A percentile compares a stretch with the other conserved stretches of the same genome.
Conservation (phyloP, 805 yeast genomes). For the Metschnikowia cubensis region DNA sequence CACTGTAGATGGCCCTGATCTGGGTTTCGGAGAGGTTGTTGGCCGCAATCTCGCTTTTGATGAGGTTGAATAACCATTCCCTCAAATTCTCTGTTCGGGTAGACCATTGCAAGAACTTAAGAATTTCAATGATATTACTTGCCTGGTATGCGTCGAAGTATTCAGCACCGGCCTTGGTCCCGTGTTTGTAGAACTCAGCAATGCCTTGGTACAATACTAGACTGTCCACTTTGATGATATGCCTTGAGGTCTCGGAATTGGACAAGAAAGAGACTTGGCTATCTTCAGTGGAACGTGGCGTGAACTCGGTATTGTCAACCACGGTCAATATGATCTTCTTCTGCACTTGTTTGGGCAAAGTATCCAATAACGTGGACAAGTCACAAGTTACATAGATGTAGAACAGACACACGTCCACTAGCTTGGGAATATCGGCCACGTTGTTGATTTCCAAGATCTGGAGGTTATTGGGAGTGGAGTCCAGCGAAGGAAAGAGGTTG, state of each 20-base stretch:
- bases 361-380: constrained; percentile 13
- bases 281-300: constrained; percentile 33
- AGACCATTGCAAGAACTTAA: constrained; percentile 29
- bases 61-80: constrained; percentile 19
- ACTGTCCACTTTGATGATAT: constrained; percentile 33
- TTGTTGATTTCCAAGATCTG: constrained; percentile 23
- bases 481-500: constrained; percentile 8
- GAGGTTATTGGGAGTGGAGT: constrained; percentile 14
- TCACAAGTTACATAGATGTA: constrained; percentile 22
- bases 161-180: constrained; percentile 28
- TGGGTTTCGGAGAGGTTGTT: constrained; percentile 15
- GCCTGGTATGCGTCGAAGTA: constrained; percentile 27
- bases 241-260: constrained; percentile 15
- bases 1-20: constrained; percentile 17
- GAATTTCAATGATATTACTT: constrained; percentile 35
- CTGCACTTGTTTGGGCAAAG: constrained; percentile 14
- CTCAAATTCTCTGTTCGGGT: constrained; percentile 23
- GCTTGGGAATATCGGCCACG: constrained; percentile 10
- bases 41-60: constrained; percentile 13
- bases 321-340: constrained; percentile 30
- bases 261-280: constrained; percentile 22
- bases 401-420: constrained; percentile 20
- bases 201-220: constrained; percentile 27
- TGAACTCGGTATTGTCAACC: constrained; percentile 35
- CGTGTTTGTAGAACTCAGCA: constrained; percentile 24